These are phyloP conservation scores for Candida ortonii DNA, from an alignment of 805 yeast species.

Conservation along the genomic window DNA sequence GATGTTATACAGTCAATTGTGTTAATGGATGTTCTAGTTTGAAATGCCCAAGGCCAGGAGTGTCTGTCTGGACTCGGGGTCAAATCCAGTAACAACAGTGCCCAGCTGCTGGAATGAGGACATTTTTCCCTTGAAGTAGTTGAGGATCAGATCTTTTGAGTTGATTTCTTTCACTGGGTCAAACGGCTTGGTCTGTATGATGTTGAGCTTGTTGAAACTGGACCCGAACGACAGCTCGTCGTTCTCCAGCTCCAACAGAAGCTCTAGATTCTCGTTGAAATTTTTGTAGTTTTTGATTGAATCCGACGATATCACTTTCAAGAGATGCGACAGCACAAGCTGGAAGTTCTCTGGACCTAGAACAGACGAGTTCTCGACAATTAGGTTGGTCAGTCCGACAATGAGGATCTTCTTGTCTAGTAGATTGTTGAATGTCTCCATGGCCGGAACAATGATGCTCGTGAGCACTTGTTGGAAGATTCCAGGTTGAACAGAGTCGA, in stretches of 20 bases:
- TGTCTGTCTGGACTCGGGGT: conserved; percentile 17
- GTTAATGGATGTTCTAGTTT: no score
- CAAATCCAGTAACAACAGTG: conserved; percentile 14
- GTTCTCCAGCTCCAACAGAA: conserved; percentile 59
- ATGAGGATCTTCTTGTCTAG: conserved; percentile 45
- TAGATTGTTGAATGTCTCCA: conserved; percentile 40
- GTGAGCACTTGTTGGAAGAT: conserved; percentile 49
- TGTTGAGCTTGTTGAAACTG: conserved; percentile 68
- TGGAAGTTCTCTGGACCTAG: conserved; percentile 40
- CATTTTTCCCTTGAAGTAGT: conserved; percentile 31
- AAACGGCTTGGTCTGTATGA: conserved; percentile 55
- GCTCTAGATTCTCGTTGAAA: conserved; percentile 40
- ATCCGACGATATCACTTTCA: conserved; percentile 35
- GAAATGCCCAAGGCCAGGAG: conserved; percentile 11
- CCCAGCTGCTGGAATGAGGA: conserved; percentile 16
- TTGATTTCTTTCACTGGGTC: conserved; percentile 67
- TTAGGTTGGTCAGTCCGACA: conserved; percentile 46
- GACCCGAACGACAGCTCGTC: conserved; percentile 75
- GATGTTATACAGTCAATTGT: no score
- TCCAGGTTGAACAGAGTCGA: conserved; percentile 70
- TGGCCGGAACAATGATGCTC: conserved; percentile 50
- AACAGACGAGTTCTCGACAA: conserved; percentile 38
- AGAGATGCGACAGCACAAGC: conserved; percentile 42
- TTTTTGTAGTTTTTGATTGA: conserved; percentile 34
- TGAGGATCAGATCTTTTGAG: conserved; percentile 31